phyloP scores from a whole-genome alignment of 2,329 filamentous ascomycete species.

The Dendryphion nanum region DNA sequence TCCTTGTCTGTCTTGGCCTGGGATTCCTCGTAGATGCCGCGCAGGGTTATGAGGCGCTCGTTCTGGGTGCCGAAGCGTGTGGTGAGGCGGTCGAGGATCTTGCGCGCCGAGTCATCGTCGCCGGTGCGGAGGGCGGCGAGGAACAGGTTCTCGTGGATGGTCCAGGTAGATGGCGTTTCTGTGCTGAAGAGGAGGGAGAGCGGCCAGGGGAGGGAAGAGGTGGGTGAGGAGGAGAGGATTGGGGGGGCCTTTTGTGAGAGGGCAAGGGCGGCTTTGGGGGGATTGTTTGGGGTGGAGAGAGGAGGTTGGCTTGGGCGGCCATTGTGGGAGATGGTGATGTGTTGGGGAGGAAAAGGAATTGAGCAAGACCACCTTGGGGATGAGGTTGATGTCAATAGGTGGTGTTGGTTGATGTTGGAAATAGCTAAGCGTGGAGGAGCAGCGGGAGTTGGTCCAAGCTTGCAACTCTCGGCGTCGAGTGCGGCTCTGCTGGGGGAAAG shows the following conservation, averaged over 20 bases:
- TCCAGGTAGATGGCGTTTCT: constrained; percentile 81
- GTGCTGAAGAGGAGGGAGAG: constrained; percentile 50
- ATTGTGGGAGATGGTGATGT: constrained; percentile 22
- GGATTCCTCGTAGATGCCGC: constrained; percentile 82
- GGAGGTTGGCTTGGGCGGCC: constrained; percentile 35
- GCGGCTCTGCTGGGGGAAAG: constrained; percentile 1
- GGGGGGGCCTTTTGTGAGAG: constrained; percentile 49
- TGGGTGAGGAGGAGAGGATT: constrained; percentile 38
- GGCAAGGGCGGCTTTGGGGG: constrained; percentile 42
- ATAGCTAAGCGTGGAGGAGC: too few species aligned
- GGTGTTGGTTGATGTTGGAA: too few species aligned
- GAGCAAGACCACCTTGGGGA: too few species aligned
- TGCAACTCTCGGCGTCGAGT: not conserved
- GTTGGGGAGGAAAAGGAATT: too few species aligned
- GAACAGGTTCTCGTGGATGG: constrained; percentile 81
- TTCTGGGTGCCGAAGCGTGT: constrained; percentile 80
- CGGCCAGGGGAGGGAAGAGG: constrained; percentile 48
- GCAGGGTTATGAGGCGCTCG: constrained; percentile 80
- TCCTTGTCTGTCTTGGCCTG: constrained; percentile 65
- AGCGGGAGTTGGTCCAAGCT: not conserved
- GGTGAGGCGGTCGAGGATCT: constrained; percentile 72
- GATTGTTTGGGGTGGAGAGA: constrained; percentile 41
- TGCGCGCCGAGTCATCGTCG: constrained; percentile 73
- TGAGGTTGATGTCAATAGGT: too few species aligned
- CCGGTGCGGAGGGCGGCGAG: constrained; percentile 80